Evolutionary conservation across 164 flowering plant species (phyloP), one percentile per base, ranked within the genome.

Genomic region (Paratinospora sagittata): DNA sequence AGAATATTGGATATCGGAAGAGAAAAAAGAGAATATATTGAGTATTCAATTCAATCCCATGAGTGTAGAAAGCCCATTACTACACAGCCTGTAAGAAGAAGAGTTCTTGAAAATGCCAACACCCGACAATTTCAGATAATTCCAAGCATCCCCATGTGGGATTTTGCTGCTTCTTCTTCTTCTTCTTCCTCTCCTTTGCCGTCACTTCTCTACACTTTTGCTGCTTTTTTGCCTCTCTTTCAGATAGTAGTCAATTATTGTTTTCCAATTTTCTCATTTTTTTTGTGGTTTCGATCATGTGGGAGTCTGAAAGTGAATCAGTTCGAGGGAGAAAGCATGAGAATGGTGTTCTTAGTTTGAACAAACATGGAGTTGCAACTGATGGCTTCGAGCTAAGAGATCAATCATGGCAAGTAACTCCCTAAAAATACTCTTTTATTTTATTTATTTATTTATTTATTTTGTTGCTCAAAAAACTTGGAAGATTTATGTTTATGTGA

Each of bases 321-420:
- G 73, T 69, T 16, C 75, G 79, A 6, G 89, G 88, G 9, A 75
- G 92, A 75, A 91, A 87, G 8, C 87, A 86, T 63, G 90, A 81
- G 3, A 85, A 85, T 79, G 97, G 86, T 73, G 78, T 81, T 3
- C 83, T 83, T 5, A 74, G 79, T 68, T 82, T 90, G 2, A 83
- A 67, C 81, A 95, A 88, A 72, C 92, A 84, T 27, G 85, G 88
- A 3, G 82, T 91, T 76, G 84, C 84, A 78, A 90, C 88, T 19
- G 89, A 91, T 72, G 97, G 98, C 2, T 95, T 95, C 77, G 93
- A 89, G 80, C 85, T 84, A 61, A 86, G 89, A 78, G 98, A 87
- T 70, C 88, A 84, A 34, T 85, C 94, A 60, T 95, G 97, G 97
- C 92, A 87, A 70, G 63, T 61, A 0, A 49, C 11, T 0, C n/a